Percentiles rank a stretch among this genome's conserved stretches.
Evolutionary conservation across 176 grass and related monocot species (phyloP).

Genomic region (Coix lacrymajobi): DNA sequence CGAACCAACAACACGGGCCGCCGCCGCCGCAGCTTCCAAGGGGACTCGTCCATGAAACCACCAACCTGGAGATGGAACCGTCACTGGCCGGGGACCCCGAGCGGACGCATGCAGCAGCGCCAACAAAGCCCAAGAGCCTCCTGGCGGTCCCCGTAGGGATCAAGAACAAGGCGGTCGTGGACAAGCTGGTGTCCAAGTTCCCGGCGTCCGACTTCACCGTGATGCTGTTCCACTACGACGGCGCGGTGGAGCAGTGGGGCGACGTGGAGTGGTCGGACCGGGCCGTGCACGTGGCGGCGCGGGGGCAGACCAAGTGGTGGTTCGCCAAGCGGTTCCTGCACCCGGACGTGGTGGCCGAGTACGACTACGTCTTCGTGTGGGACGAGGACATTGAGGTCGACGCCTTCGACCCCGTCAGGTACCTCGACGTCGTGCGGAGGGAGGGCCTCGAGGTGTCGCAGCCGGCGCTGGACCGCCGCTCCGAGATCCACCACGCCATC

Average conservation of each 20-base stretch:
- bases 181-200: not conserved
- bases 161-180: not conserved
- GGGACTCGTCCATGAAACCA: not conserved
- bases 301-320: slow-evolving; percentile 18
- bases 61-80: slow-evolving; percentile 7
- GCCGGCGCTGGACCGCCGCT: not conserved
- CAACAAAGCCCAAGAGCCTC: not conserved
- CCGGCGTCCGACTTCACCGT: not conserved
- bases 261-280: not conserved
- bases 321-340: slow-evolving; percentile 42
- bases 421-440: not conserved
- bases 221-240: slow-evolving; percentile 31
- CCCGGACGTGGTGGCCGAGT: slow-evolving; percentile 25
- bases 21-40: not conserved
- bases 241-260: not conserved
- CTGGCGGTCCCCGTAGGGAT: not conserved
- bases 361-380: slow-evolving; percentile 35
- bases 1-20: not conserved
- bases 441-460: not conserved
- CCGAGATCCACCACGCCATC: slow-evolving; percentile 4
- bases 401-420: slow-evolving; percentile 1
- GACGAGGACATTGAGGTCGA: slow-evolving; percentile 31
- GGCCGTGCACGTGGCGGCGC: not conserved
- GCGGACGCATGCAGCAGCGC: not conserved
- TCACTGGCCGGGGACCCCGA: not conserved